Base-by-base conservation (phyloP, 2,329 filamentous ascomycete species). In the Ilyonectria mors-panacis region DNA sequence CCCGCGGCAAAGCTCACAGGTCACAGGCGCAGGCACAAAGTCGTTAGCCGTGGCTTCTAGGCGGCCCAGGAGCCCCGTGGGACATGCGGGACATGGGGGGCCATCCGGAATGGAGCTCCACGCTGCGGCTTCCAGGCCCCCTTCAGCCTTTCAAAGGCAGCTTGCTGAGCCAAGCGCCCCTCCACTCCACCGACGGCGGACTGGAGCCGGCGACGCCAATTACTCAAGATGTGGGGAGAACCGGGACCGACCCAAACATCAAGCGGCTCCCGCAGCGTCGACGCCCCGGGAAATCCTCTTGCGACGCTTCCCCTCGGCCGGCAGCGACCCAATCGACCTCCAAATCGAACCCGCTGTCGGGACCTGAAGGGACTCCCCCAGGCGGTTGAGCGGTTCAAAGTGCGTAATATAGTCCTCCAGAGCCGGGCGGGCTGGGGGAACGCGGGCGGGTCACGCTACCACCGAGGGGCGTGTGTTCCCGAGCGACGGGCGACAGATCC, bases 241-340 rank as follows among this genome's bases (percentile, higher is more conserved):
- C 70, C 73, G 73, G 73, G 60, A 66, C 35, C 48, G 53, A 53
- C 33, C 58, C 59, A 64, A 60, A 54, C 44, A n/a, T 63, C 35
- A 57, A 71, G 69, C 67, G 65, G 69, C 68, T 69, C 68, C 68
- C 66, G 70, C 62, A 72, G 61, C 56, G 47, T 68, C 51, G 28
- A 59, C 44, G 59, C 71, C 73, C 78, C 78, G 78, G 77, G 76
- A 79, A 79, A 79, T 79, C 78, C 75, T 79, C 78, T 79, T 79
- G 75, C 68, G 58, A 64, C 70, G 72, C 73, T 74, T 76, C 74
- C 74, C 69, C 72, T 76, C 73, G 74, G 72, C 72, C 70, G 73
- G 72, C 73, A 73, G 66, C 63, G 62, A 58, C 70, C 69, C 65
- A 68, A 65, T 69, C 59, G 56, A 68, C 51, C 61, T 53, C 60